Evolutionary conservation across 805 yeast species (phyloP).

Genomic region (Saccharomycopsis sp.): DNA sequence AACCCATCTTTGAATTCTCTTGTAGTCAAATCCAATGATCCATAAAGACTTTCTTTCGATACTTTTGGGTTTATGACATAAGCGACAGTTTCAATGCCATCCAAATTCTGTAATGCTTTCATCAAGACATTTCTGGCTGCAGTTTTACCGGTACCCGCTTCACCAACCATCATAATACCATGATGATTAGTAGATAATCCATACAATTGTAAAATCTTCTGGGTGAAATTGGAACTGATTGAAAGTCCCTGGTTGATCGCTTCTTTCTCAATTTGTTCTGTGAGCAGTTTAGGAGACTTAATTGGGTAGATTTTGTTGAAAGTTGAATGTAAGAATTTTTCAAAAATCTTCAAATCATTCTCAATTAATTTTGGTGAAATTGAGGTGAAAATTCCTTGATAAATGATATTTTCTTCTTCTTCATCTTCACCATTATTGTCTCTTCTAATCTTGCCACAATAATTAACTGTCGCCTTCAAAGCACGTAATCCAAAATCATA

Average conservation of each 20-base stretch:
- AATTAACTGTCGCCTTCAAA: slow-evolving; percentile 55
- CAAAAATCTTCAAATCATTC: slow-evolving; percentile 42
- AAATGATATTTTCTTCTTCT: slow-evolving; percentile 26
- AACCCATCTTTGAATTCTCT: slow-evolving; percentile 93
- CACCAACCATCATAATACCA: slow-evolving; percentile 79
- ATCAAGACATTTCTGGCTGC: slow-evolving; percentile 44
- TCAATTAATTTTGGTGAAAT: slow-evolving; percentile 60
- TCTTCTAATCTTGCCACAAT: slow-evolving; percentile 46
- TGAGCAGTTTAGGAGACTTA: slow-evolving; percentile 26
- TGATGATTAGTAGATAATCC: slow-evolving; percentile 58
- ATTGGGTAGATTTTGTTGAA: slow-evolving; percentile 27
- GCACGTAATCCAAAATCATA: slow-evolving; percentile 91
- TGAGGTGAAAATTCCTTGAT: slow-evolving; percentile 51
- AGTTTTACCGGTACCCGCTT: slow-evolving; percentile 70
- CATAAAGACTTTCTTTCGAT: slow-evolving; percentile 59
- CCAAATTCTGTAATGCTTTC: slow-evolving; percentile 33
- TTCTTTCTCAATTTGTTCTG: slow-evolving; percentile 24
- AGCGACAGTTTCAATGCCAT: slow-evolving; percentile 32
- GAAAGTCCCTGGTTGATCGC: slow-evolving; percentile 31
- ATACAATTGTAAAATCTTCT: slow-evolving; percentile 53
- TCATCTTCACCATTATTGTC: background rate
- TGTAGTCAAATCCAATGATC: slow-evolving; percentile 64
- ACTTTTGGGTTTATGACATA: slow-evolving; percentile 71
- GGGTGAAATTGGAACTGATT: slow-evolving; percentile 38
- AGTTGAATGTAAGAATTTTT: slow-evolving; percentile 19